These are phyloP conservation scores for Gossypium bickii DNA, from an alignment of 345 rosid genomes.

Conservation along the genomic window DNA sequence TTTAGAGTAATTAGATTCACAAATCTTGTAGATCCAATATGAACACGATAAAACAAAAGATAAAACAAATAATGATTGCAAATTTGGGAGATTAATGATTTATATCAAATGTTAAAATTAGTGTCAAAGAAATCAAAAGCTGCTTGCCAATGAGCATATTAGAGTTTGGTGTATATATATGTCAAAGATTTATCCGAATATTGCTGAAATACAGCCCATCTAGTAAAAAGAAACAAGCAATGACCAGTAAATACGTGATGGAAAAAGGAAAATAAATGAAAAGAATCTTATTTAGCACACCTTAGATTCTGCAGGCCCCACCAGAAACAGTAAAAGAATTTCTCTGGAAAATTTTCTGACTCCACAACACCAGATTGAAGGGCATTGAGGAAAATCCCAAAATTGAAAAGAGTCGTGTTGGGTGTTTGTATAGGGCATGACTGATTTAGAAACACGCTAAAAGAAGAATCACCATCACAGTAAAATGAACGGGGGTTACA, in stretches of 20 bases:
- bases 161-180: background rate
- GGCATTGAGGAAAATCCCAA: slow-evolving; percentile 59
- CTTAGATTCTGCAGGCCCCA: slow-evolving; percentile 84
- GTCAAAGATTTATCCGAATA: too few species aligned
- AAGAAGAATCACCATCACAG: slow-evolving; percentile 28
- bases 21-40: background rate
- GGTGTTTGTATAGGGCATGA: slow-evolving; percentile 50
- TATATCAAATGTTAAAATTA: background rate
- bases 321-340: slow-evolving; percentile 73
- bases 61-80: background rate
- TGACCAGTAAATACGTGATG: background rate
- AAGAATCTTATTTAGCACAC: slow-evolving; percentile 23
- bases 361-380: slow-evolving; percentile 61
- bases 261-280: background rate
- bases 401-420: slow-evolving; percentile 46
- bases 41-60: background rate
- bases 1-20: background rate
- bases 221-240: background rate
- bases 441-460: slow-evolving; percentile 25
- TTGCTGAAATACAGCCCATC: slow-evolving; percentile 7
- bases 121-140: background rate
- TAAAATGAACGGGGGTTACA: slow-evolving; percentile 33
- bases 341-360: slow-evolving; percentile 58
- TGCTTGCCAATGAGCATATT: background rate
- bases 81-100: background rate